A percentile compares a stretch with the other conserved stretches of the same genome.
Conservation (phyloP, 139 green algal species). For the Volvox reticuliferus region DNA sequence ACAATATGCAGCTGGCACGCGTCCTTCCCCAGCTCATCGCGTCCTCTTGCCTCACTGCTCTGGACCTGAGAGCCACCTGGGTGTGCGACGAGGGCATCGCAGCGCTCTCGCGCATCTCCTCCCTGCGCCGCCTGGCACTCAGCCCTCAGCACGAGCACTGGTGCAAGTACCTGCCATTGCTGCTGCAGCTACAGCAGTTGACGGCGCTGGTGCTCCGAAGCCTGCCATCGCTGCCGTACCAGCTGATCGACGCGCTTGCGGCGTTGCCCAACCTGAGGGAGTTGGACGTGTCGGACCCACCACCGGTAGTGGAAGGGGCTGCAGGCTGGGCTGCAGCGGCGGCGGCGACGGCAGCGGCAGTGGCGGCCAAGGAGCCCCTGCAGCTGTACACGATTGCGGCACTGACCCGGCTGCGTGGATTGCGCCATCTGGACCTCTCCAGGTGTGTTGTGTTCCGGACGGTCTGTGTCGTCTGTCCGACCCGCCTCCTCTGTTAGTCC, state of each 20-base stretch:
- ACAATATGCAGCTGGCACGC: slow-evolving; percentile 38
- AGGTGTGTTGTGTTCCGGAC: not conserved
- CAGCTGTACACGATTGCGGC: not conserved
- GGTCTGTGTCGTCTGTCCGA: no score
- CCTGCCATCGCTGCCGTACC: slow-evolving; percentile 28
- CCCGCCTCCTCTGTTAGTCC: no score
- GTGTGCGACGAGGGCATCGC: slow-evolving; percentile 18
- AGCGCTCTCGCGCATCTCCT: not conserved
- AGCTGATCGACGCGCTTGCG: slow-evolving; percentile 31
- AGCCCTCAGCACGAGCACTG: slow-evolving; percentile 26
- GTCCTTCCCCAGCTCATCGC: slow-evolving; percentile 18
- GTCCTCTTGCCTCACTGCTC: not conserved
- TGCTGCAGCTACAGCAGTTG: slow-evolving; percentile 1
- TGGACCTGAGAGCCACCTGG: slow-evolving; percentile 41
- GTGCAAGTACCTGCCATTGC: slow-evolving; percentile 12
- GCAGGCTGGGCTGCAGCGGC: not conserved
- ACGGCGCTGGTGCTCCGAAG: slow-evolving; percentile 23
- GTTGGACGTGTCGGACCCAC: slow-evolving; percentile 28
- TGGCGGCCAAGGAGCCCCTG: slow-evolving; percentile 24
- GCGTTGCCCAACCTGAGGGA: slow-evolving; percentile 5
- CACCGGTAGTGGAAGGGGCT: slow-evolving; percentile 6
- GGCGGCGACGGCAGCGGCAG: not conserved
- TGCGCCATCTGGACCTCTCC: slow-evolving; percentile 32
- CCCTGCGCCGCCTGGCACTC: slow-evolving; percentile 32
- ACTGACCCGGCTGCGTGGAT: not conserved